Conservation (phyloP, 1,284 basidiomycete species). For the Apiotrichum veenhuisii region DNA sequence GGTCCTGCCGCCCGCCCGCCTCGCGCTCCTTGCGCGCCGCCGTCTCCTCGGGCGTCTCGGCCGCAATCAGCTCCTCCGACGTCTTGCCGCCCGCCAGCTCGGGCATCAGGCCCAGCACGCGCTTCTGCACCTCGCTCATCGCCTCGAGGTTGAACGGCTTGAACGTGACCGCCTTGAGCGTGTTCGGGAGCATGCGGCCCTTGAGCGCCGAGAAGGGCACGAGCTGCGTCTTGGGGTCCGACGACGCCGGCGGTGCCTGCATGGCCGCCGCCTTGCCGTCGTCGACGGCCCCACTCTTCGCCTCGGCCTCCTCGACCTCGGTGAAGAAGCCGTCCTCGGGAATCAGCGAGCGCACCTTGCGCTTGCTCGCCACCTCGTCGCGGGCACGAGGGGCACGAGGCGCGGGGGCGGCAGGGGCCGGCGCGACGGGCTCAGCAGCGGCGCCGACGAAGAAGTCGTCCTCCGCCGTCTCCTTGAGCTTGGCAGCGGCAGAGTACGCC, state of each 20-base stretch:
- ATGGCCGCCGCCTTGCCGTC: background rate
- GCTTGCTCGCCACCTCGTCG: background rate
- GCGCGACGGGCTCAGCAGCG: background rate
- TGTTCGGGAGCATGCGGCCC: conserved; percentile 51
- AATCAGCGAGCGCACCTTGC: background rate
- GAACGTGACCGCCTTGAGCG: conserved; percentile 62
- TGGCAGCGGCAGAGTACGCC: conserved; percentile 17
- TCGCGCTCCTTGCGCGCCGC: conserved; percentile 15
- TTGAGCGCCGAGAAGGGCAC: conserved; percentile 53
- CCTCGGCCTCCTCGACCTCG: conserved; percentile 4
- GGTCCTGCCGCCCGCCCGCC: conserved; percentile 30
- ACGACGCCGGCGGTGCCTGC: background rate
- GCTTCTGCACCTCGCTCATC: conserved; percentile 82
- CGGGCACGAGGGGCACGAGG: background rate
- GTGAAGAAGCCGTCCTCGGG: conserved; percentile 18
- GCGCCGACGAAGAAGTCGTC: conserved; percentile 10
- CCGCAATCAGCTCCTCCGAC: conserved; percentile 5
- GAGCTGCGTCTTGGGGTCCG: conserved; percentile 1
- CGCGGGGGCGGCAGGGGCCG: background rate
- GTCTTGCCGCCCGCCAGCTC: conserved; percentile 43
- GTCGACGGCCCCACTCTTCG: too few species aligned
- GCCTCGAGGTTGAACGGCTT: conserved; percentile 66
- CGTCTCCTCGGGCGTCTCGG: conserved; percentile 15
- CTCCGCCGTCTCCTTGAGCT: conserved; percentile 18
- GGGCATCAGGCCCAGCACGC: conserved; percentile 63